phyloP scores from a whole-genome alignment of 495 filamentous ascomycete genomes.

The Halenospora varia region DNA sequence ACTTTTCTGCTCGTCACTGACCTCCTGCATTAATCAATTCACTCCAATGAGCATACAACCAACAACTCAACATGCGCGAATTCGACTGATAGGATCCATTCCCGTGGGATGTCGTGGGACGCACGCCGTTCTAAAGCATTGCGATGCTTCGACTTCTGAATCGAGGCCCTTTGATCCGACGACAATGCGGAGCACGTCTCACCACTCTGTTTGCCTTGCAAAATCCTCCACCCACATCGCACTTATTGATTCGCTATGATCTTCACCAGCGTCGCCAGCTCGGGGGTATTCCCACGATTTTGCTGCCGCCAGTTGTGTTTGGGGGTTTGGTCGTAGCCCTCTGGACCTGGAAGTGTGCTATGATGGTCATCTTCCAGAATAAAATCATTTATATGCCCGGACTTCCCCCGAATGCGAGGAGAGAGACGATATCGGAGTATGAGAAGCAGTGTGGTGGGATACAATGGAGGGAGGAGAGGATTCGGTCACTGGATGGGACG shows the following conservation, averaged over 20 bases:
- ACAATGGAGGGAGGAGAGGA: conserved; percentile 56
- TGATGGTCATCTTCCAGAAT: conserved; percentile 78
- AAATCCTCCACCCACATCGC: not conserved
- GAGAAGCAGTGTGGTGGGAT: conserved; percentile 51
- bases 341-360: conserved; percentile 77
- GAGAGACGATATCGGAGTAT: conserved; percentile 61
- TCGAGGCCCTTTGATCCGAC: not conserved
- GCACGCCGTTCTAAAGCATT: not conserved
- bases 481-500: conserved; percentile 54
- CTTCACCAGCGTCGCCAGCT: not conserved
- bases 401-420: conserved; percentile 55
- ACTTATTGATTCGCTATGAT: not conserved
- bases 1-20: too few relatives aligned
- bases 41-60: not conserved
- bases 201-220: not conserved
- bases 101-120: not conserved
- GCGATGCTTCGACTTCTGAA: conserved; percentile 7
- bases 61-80: conserved; percentile 10
- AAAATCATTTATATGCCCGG: conserved; percentile 82
- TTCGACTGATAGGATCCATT: not conserved
- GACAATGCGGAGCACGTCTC: not conserved
- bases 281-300: conserved; percentile 41
- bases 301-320: conserved; percentile 66
- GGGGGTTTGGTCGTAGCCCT: conserved; percentile 59
- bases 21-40: not conserved